Conservation (phyloP, 352 stramenopile genomes). For the Globisporangium acanthophoron region DNA sequence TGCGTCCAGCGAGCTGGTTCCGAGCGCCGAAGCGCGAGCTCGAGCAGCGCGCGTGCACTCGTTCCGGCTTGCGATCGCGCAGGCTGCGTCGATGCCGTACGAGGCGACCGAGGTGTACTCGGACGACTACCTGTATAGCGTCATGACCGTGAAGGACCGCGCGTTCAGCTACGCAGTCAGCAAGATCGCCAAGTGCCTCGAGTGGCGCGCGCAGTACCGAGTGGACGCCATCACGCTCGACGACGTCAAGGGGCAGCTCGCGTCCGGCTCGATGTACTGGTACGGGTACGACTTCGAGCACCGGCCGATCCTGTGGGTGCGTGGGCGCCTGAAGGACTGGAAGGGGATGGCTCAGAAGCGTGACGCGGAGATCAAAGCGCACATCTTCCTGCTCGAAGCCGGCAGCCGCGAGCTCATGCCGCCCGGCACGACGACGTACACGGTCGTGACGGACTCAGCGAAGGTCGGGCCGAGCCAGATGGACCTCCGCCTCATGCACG, state of each 20-base stretch:
- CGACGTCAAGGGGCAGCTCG: conserved; percentile 36
- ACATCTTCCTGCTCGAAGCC: conserved; percentile 56
- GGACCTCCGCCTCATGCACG: conserved; percentile 58
- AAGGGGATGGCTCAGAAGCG: conserved; percentile 37
- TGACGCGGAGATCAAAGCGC: conserved; percentile 47
- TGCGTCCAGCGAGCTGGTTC: background rate
- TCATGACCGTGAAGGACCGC: conserved; percentile 55
- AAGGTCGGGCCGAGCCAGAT: conserved; percentile 40
- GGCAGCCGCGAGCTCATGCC: conserved; percentile 53
- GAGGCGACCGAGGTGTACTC: conserved; percentile 42
- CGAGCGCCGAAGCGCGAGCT: conserved; percentile 8
- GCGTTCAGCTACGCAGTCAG: conserved; percentile 53
- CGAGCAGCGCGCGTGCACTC: conserved; percentile 34
- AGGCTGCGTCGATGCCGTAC: conserved; percentile 27
- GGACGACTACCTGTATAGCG: conserved; percentile 56
- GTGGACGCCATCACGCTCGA: conserved; percentile 32
- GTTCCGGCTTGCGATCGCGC: conserved; percentile 45
- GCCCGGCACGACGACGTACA: conserved; percentile 48
- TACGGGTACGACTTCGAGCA: conserved; percentile 67
- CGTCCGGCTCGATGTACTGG: conserved; percentile 61
- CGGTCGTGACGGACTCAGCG: conserved; percentile 51
- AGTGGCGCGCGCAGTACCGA: conserved; percentile 41
- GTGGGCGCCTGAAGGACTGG: conserved; percentile 57
- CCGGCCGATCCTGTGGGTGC: conserved; percentile 62
- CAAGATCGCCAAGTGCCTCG: conserved; percentile 49